phyloP scores from a whole-genome alignment of 2,329 filamentous ascomycete species.

The Beauveria sp. region DNA sequence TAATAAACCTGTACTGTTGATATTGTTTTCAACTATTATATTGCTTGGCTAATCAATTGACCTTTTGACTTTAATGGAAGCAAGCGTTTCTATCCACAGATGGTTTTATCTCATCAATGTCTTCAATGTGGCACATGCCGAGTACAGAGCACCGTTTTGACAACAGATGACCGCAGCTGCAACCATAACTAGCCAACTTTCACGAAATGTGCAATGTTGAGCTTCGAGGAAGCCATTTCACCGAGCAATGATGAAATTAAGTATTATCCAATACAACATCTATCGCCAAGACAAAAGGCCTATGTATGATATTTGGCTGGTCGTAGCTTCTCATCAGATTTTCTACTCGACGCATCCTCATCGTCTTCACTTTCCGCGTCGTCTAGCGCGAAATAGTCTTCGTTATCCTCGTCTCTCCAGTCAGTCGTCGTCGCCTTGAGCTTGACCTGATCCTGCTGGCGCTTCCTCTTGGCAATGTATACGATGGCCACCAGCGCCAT shows the following conservation, averaged over 20 bases:
- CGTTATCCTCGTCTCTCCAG: conserved; percentile 5
- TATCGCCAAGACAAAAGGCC: background rate
- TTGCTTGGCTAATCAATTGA: too few relatives aligned
- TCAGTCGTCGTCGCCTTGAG: background rate
- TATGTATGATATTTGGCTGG: conserved; percentile 7
- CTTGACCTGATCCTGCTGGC: background rate
- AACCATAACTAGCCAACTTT: too few relatives aligned
- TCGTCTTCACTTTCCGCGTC: conserved; percentile 4
- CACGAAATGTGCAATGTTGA: too few relatives aligned
- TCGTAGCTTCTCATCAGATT: conserved; percentile 7
- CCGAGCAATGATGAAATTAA: background rate
- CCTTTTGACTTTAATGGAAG: too few relatives aligned
- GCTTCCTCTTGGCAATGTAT: background rate
- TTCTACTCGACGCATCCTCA: background rate
- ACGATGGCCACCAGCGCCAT: background rate
- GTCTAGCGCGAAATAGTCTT: conserved; percentile 11
- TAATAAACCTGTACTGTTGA: too few relatives aligned
- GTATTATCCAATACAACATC: background rate
- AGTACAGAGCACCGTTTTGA: too few relatives aligned
- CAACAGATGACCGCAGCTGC: too few relatives aligned
- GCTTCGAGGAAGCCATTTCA: too few relatives aligned
- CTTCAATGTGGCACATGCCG: too few relatives aligned
- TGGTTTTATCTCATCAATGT: too few relatives aligned
- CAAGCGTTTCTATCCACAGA: too few relatives aligned
- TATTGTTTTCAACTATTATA: too few relatives aligned